A percentile compares a stretch with the other conserved stretches of the same genome.
These are phyloP conservation scores for Syncephalastrum monosporum DNA, from an alignment of 371 early-diverging fungal genomes.

Conservation along the genomic window DNA sequence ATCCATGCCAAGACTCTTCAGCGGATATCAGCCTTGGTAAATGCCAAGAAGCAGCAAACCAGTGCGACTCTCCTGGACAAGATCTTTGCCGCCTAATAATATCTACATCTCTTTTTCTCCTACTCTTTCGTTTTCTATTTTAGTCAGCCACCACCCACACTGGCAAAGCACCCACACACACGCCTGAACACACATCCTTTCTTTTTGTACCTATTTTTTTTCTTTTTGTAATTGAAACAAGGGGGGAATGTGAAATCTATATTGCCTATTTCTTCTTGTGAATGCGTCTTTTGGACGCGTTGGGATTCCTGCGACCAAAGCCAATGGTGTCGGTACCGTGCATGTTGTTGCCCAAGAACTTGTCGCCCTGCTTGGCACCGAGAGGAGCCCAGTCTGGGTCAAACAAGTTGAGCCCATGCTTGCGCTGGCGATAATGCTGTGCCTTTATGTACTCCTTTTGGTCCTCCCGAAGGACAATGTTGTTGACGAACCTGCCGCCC, in stretches of 20 bases:
- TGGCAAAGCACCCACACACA: too few species aligned
- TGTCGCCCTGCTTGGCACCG: constrained; percentile 54
- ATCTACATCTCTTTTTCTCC: too few species aligned
- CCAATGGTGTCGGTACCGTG: constrained; percentile 77
- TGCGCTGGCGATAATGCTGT: constrained; percentile 45
- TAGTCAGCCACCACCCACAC: too few species aligned
- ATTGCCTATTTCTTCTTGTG: constrained; percentile 48
- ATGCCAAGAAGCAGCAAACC: constrained; percentile 5
- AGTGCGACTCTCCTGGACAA: constrained; percentile 6
- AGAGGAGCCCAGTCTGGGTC: constrained; percentile 79
- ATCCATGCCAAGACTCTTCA: constrained; percentile 13
- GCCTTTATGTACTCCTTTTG: constrained; percentile 81
- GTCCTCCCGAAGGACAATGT: constrained; percentile 91
- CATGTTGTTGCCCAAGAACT: constrained; percentile 52
- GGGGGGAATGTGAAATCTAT: constrained; percentile 8
- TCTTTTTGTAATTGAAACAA: too few species aligned
- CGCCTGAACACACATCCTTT: too few species aligned
- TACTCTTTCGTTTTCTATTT: too few species aligned
- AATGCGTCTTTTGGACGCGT: constrained; percentile 59
- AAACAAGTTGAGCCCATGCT: constrained; percentile 67
- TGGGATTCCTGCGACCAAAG: constrained; percentile 88
- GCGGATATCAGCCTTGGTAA: constrained; percentile 3
- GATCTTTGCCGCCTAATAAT: constrained; percentile 6
- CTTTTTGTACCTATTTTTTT: too few species aligned
- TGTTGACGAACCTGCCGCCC: constrained; percentile 75